Conservation (phyloP, 1,139 yeast genomes). For the Candida freyschussii region DNA sequence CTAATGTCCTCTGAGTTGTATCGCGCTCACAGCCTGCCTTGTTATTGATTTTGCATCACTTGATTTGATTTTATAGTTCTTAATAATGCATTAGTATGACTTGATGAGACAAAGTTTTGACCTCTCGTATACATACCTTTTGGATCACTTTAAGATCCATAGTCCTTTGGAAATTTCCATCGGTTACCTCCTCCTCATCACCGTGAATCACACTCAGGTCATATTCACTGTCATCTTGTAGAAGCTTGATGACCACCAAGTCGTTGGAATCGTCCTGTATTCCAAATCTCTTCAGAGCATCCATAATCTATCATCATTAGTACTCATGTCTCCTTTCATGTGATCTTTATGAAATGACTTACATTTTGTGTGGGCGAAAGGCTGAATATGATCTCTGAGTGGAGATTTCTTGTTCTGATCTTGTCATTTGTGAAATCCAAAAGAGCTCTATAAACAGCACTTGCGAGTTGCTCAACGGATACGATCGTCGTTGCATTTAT, state of each 20-base stretch:
- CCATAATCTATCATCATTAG: too few species aligned
- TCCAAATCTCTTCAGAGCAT: conserved; percentile 43
- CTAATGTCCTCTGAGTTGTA: conserved; percentile 32
- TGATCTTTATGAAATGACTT: too few species aligned
- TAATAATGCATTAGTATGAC: conserved; percentile 11
- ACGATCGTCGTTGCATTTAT: conserved; percentile 41
- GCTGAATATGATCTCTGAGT: conserved; percentile 49
- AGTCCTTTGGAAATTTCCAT: conserved; percentile 28
- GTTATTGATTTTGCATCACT: conserved; percentile 16
- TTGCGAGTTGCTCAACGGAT: conserved; percentile 43
- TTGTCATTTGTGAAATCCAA: conserved; percentile 37
- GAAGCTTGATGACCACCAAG: conserved; percentile 27
- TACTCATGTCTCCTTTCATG: too few species aligned
- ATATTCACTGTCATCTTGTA: conserved; percentile 17
- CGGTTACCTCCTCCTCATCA: conserved; percentile 29
- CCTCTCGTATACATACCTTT: conserved; percentile 22
- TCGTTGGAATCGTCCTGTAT: conserved; percentile 33
- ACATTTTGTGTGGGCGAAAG: conserved; percentile 48
- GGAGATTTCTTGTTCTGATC: conserved; percentile 44
- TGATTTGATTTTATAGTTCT: conserved; percentile 19
- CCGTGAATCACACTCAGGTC: conserved; percentile 30
- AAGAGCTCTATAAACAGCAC: conserved; percentile 47
- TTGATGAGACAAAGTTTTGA: too few species aligned
- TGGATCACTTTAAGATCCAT: conserved; percentile 34
- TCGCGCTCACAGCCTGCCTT: conserved; percentile 30